Evolutionary conservation across 352 stramenopile species (phyloP), one percentile per base, ranked within the genome.

Genomic region (Phytophthora tubulina): DNA sequence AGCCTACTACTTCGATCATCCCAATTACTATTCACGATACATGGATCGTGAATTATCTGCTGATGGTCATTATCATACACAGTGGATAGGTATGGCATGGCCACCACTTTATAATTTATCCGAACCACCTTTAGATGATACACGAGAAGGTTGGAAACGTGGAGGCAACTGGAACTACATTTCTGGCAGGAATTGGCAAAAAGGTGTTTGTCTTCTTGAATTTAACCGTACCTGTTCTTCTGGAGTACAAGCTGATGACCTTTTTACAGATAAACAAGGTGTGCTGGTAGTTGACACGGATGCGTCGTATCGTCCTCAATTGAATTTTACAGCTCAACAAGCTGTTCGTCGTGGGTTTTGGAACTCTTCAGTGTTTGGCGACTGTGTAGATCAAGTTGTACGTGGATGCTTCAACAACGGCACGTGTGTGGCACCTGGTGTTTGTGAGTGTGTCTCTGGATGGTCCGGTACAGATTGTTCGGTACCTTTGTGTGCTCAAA

Each of bases 1-100:
- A 0, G 78, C 82, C n/a, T 91, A 79, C 46, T 89, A 98, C 56
- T 95, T 96, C 35, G 76, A 98, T 55, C 94, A 98, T 69, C 94
- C 97, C 3, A 99, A 99, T 79, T 99, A 98, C 61, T 99, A 97
- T 60, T 99, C 94, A 13, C 87, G 82, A 13, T 99, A 98, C 75
- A 99, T 99, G 97, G 89, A 99, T 81, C 81, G 75, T 58, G 80
- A 76, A 33, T 56, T 86, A 50, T 93, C 93, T 50, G 75, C 68
- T 27, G 93, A 98, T 74, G 89, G 86, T 30, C 71, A 85, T 17
- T 87, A 85, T 46, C 95, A 98, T 73, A 97, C 94, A 4, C 75
- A 91, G 27, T 99, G 95, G 94, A 67, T 80, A 21, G 76, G 75
- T 30, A 98, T 99, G 94, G 83, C 81, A 36, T 99, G 96, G 90